These are phyloP conservation scores for Neurospora tetrasperma DNA, from an alignment of 495 filamentous ascomycete genomes.

Conservation along the genomic window DNA sequence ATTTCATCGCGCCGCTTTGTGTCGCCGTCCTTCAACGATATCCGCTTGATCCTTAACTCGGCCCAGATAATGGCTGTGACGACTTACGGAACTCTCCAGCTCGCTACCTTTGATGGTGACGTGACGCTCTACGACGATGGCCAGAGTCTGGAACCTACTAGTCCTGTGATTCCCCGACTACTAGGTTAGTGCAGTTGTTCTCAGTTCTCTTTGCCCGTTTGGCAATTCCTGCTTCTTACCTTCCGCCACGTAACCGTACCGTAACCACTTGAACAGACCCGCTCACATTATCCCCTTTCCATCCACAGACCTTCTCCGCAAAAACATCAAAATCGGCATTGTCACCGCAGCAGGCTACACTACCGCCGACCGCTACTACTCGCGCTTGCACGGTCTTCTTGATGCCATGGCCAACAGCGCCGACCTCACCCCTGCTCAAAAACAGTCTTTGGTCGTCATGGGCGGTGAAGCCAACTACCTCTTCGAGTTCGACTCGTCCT, in stretches of 20 bases:
- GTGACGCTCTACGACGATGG: conserved; percentile 96
- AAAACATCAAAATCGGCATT: conserved; percentile 72
- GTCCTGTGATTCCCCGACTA: conserved; percentile 70
- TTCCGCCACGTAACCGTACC: no score
- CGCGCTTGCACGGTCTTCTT: conserved; percentile 72
- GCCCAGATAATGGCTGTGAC: conserved; percentile 84
- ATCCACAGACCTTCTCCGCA: conserved; percentile 37
- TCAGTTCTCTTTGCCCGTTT: not conserved
- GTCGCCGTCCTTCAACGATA: conserved; percentile 94
- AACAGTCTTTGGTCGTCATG: conserved; percentile 75
- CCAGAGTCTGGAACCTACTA: conserved; percentile 57
- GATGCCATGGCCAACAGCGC: conserved; percentile 62
- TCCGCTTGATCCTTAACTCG: conserved; percentile 85
- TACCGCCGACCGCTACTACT: conserved; percentile 72
- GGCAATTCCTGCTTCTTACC: not conserved
- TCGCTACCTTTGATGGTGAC: conserved; percentile 95
- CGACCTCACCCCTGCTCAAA: conserved; percentile 49
- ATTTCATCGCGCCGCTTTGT: conserved; percentile 93
- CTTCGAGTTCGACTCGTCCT: conserved; percentile 55
- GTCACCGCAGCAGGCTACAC: conserved; percentile 96
- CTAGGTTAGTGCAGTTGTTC: conserved; percentile 30
- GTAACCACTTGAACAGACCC: not conserved
- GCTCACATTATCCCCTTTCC: not conserved
- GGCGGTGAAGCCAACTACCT: conserved; percentile 81
- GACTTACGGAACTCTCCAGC: conserved; percentile 54